phyloP scores from a whole-genome alignment of 176 grass and related monocot genomes.

The Carex scoparia region DNA sequence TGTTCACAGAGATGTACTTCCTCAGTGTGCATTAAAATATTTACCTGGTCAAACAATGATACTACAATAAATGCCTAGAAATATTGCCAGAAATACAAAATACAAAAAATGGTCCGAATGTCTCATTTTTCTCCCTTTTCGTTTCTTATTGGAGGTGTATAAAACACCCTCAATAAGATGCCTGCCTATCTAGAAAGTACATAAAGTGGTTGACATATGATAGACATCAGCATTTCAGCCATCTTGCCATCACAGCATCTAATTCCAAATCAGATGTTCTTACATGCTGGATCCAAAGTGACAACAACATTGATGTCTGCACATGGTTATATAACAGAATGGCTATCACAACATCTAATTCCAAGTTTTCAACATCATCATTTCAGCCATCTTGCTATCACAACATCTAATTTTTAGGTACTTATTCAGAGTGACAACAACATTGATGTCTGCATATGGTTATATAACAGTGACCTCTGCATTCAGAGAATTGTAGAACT shows the following conservation, averaged over 20 bases:
- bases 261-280: background rate
- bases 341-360: background rate
- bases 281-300: background rate
- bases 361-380: background rate
- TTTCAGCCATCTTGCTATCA: background rate
- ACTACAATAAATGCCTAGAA: background rate
- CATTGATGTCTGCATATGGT: background rate
- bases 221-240: background rate
- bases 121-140: background rate
- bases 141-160: background rate
- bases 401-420: background rate
- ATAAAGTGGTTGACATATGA: background rate
- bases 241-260: background rate
- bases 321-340: too few species aligned
- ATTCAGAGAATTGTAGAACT: background rate
- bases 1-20: conserved; percentile 31
- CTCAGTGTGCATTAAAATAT: conserved; percentile 67
- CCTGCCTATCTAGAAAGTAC: background rate
- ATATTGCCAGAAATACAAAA: background rate
- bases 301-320: background rate
- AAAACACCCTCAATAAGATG: background rate
- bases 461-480: background rate
- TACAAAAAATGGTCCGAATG: background rate
- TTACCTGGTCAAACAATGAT: conserved; percentile 41
- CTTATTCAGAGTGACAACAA: background rate